Evolutionary conservation across 768 basidiomycete species (phyloP).

Genomic region (Clitopilus passeckerianus): DNA sequence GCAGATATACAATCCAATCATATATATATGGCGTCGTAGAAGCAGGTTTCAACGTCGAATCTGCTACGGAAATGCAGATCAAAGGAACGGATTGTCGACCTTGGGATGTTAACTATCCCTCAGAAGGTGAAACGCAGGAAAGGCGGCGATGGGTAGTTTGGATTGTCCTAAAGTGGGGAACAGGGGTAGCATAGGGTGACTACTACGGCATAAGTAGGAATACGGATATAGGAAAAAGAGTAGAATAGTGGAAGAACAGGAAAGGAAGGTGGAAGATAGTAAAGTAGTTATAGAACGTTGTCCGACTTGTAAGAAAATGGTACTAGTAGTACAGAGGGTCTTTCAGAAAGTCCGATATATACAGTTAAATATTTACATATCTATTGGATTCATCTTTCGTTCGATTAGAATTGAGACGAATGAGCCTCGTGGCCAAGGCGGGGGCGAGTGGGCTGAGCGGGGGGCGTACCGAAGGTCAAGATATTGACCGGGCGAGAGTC

Average conservation of each 20-base stretch:
- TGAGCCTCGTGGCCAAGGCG: slow-evolving; percentile 20
- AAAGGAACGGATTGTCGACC: slow-evolving; percentile 28
- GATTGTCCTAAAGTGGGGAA: slow-evolving; percentile 49
- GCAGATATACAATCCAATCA: slow-evolving; percentile 62
- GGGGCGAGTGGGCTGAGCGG: slow-evolving; percentile 7
- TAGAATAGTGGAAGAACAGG: background rate
- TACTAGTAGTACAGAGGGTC: background rate
- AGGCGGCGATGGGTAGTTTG: slow-evolving; percentile 65
- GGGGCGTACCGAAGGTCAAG: slow-evolving; percentile 39
- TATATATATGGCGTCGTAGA: slow-evolving; percentile 40
- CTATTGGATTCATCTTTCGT: background rate
- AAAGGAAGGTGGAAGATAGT: background rate
- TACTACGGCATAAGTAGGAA: background rate
- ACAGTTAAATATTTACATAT: background rate
- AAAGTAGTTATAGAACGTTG: background rate
- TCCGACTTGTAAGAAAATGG: background rate
- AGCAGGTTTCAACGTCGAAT: slow-evolving; percentile 42
- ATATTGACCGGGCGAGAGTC: slow-evolving; percentile 37
- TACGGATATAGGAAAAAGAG: background rate
- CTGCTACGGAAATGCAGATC: slow-evolving; percentile 43
- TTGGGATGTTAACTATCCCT: slow-evolving; percentile 39
- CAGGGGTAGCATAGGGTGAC: background rate
- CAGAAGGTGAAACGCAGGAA: background rate
- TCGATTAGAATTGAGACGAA: slow-evolving; percentile 9
- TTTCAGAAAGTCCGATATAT: background rate